Base-by-base conservation (phyloP, 306 rosid genomes). In the Rubus idaeus region DNA sequence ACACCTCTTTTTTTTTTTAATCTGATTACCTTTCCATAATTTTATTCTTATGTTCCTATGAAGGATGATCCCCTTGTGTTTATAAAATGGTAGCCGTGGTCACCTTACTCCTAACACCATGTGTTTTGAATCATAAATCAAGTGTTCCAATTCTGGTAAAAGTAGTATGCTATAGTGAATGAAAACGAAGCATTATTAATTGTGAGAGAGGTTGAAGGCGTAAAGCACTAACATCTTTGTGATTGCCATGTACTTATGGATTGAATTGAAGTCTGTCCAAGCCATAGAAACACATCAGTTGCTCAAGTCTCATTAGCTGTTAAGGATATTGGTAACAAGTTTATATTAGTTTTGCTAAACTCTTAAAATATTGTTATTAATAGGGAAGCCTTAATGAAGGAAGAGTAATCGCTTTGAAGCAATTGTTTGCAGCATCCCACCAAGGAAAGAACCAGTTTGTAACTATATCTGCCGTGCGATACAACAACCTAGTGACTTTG, bases 391-490 rank as follows among this genome's bases (percentile, higher is more conserved):
- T 89, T 46, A 42, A 79, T 44, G 94, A 93, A 82, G 96, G 97
- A 68, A 90, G 92, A 82, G 88, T 81, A 14, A 74, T 90, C 69
- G 96, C 90, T 40, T 96, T 86, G 75, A 93, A 90, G 83, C 96
- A 93, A 84, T 82, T 90, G 20, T 93, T 94, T 21, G 74, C 84
- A 49, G 87, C 75, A 63, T 93, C 96, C 65, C 94, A 85, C 76
- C 96, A 90, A 86, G 96, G 97, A 80, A 90, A 89, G 78, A 82
- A 76, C 70, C 97, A 93, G 72, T 92, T 92, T 78, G 84, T 90
- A 65, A 47, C 94, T 37, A 89, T 90, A 82, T 90, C 97, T 50
- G 86, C 88, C 5, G 97, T 93, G 47, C 96, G 89, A 73, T 96
- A 93, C 58, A 92, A 91, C 20, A 93, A 93, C 80, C 86, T 90